Evolutionary conservation across 2,329 filamentous ascomycete genomes (phyloP), one percentile per base, ranked within the genome.

Genomic region (Calonectria pteridis): DNA sequence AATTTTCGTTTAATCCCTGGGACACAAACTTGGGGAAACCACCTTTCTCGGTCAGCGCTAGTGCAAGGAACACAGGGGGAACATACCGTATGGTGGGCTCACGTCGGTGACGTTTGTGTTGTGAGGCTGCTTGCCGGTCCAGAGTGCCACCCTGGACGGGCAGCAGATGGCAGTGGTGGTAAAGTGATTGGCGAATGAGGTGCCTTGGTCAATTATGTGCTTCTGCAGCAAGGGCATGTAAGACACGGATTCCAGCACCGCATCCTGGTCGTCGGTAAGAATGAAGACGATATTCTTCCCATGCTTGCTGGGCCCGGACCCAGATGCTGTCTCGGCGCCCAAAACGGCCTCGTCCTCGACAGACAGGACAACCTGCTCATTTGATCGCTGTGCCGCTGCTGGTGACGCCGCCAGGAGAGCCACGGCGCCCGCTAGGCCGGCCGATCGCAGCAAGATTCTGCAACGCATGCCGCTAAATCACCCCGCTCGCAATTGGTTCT

Each of bases 21-120:
- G 85, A 84, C 18, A 94, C 84, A 70, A 94, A 93, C 77, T 94
- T 94, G 1, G 91, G 90, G 77, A 92, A 95, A 5, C 84, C 84
- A 33, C 84, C 83, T 73, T 86, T 35, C 10, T 6, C 26, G 5
- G 33, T 77, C 20, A 78, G 74, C 2, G 73, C 70, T 35, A 23
- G 33, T 26, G 35, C 4, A 26, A 2, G n/a, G 4, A 10, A 23
- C 29, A 2, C n/a, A 3, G 2, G 16, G 2, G 16, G 10, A n/a
- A 10, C 82, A 72, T 82, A 88, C 87, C 89, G 73, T 90, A 90
- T 14, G 89, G 90, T 20, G 90, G 85, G 35, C 64, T 76, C 0
- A 90, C 86, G 59, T 89, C 85, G 0, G 93, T 94, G 1, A 94
- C 91, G 76, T 94, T 94, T 0, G 92, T 94, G 76, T 94, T 94